phyloP scores from a whole-genome alignment of 1,139 yeast species.

The Geotrichum fermentans region DNA sequence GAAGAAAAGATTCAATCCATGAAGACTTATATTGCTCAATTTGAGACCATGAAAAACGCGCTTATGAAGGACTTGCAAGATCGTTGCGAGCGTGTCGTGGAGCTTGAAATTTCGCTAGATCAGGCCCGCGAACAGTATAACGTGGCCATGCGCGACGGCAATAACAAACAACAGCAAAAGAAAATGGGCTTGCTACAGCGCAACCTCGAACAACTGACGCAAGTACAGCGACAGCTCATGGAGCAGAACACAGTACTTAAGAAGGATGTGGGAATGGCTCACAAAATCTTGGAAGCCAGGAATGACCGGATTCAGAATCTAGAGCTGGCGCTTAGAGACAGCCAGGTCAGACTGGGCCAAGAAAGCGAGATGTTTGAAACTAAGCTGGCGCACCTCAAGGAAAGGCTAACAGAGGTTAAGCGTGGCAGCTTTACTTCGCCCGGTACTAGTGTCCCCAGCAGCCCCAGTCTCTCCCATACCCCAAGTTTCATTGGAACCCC shows the following conservation, averaged over 20 bases:
- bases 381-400: conserved; percentile 45
- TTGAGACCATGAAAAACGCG: conserved; percentile 37
- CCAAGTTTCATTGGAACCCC: neutral
- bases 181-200: conserved; percentile 43
- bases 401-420: conserved; percentile 38
- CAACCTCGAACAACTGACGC: conserved; percentile 45
- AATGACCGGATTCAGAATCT: conserved; percentile 55
- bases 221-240: conserved; percentile 42
- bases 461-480: neutral
- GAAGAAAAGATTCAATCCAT: conserved; percentile 27
- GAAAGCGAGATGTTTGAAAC: conserved; percentile 45
- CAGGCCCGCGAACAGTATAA: conserved; percentile 37
- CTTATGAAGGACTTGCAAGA: conserved; percentile 43
- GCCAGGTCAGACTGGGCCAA: conserved; percentile 46
- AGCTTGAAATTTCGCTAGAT: conserved; percentile 43
- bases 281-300: conserved; percentile 56
- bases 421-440: conserved; percentile 8
- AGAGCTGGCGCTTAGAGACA: conserved; percentile 49
- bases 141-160: conserved; percentile 31
- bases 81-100: conserved; percentile 43
- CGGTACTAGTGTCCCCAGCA: neutral
- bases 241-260: conserved; percentile 46
- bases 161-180: conserved; percentile 37
- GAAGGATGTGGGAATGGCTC: conserved; percentile 50
- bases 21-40: conserved; percentile 29